Evolutionary conservation across 169 alveolate genomes (phyloP), one percentile per base, ranked within the genome.

Genomic region (Theileria annulata): DNA sequence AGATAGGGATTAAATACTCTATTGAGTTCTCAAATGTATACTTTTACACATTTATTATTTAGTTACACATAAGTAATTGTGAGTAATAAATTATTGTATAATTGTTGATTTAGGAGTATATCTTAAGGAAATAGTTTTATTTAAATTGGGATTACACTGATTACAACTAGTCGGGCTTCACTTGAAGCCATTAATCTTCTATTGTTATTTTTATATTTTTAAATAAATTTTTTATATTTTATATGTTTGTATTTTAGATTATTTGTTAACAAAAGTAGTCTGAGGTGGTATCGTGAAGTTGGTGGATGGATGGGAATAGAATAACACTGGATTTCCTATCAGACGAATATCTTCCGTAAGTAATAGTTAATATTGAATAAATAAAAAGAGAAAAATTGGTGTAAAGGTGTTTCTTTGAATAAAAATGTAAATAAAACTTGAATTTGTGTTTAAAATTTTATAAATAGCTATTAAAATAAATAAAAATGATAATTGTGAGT

Each of bases 101-200:
- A 56, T 15, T 21, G 8, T 0, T 56, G 28, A 8, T 56, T 56
- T 56, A 56, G 66, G 66, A 56, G 31, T 21, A 25, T 3, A 25
- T 5, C 5, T 8, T 56, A 19, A 56, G 28, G 31, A 56, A 56
- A 21, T 56, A 56, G 66, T 25, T 21, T 56, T 21, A 21, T 56
- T 21, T 56, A 56, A 56, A 56, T 56, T 56, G 66, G 66, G 66
- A 56, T 56, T 56, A 56, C 66, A 21, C 66, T 56, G 28, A 56
- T 51, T 70, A 70, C 77, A 70, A 70, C 77, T 70, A 48, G 54
- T 75, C 76, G 75, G 88, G 85, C 88, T 81, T 81, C 88, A 81
- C 88, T 81, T 72, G 88, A 81, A 75, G 88, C 77, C 88, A 81
- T 80, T 75, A 75, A n/a, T n/a, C 12, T 13, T 17, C 13, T 71